phyloP scores from a whole-genome alignment of 305 asterid species.

The Fraxinus nigra region DNA sequence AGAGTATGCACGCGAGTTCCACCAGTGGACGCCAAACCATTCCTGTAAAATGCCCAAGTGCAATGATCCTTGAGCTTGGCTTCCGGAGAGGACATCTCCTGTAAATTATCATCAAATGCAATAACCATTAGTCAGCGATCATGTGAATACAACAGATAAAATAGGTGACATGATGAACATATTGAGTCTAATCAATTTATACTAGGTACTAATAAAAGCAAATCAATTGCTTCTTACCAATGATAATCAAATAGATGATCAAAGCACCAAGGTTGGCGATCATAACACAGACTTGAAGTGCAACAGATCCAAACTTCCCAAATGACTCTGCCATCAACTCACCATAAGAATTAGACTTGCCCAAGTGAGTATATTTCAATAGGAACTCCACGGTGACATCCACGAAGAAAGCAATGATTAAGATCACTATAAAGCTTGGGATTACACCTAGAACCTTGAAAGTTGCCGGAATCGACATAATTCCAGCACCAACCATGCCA shows the following conservation, averaged over 20 bases:
- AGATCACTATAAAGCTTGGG: slow-evolving; percentile 58
- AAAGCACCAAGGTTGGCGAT: slow-evolving; percentile 89
- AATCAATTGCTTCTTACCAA: slow-evolving; percentile 45
- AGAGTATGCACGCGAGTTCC: slow-evolving; percentile 75
- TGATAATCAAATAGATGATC: slow-evolving; percentile 83
- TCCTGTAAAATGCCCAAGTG: slow-evolving; percentile 85
- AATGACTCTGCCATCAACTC: slow-evolving; percentile 90
- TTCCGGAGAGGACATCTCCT: slow-evolving; percentile 96
- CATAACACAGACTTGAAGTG: slow-evolving; percentile 81
- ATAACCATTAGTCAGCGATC: neutral
- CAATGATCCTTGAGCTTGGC: slow-evolving; percentile 58
- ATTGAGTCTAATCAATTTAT: neutral
- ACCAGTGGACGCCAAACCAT: slow-evolving; percentile 94
- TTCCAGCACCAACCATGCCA: slow-evolving; percentile 91
- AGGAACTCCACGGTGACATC: slow-evolving; percentile 90
- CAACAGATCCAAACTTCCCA: slow-evolving; percentile 74
- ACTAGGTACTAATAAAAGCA: neutral
- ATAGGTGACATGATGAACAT: neutral
- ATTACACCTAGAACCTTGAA: slow-evolving; percentile 71
- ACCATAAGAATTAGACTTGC: slow-evolving; percentile 65
- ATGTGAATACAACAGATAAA: neutral
- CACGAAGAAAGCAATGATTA: slow-evolving; percentile 63
- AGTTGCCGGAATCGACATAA: slow-evolving; percentile 83
- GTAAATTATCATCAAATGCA: neutral
- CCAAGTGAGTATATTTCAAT: slow-evolving; percentile 58